Evolutionary conservation across 805 yeast genomes (phyloP), one percentile per base, ranked within the genome.

Genomic region (Yarrowia divulgata): DNA sequence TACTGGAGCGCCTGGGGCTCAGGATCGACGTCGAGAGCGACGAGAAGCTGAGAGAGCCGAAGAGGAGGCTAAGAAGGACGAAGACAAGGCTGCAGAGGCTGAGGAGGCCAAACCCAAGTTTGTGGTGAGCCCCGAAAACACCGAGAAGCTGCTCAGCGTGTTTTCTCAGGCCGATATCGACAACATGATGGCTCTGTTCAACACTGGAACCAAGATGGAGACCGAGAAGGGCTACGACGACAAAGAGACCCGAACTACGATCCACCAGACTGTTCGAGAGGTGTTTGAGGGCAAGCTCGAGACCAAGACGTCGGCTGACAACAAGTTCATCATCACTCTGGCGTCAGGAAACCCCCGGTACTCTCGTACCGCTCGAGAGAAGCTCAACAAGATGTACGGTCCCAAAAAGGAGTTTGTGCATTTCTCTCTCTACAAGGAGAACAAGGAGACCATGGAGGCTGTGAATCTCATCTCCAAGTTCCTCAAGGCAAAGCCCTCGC

Each of bases 361-460:
- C 82, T 72, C 75, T 77, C 69, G 80, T 77, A 66, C 79, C 80
- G 37, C 74, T 71, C 58, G 79, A 77, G 71, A 80, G 75, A 70
- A 69, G 67, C 69, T 70, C 34, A 74, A 73, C 58, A 73, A 73
- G 40, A 69, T 70, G 10, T 82, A 90, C 69, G 98, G 97, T 1
- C 87, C 89, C 37, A 81, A 83, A 69, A 88, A 88, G 73, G 84
- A 85, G 54, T 91, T 80, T 77, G 79, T 93, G 55, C 93, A 90
- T 74, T 89, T 93, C 75, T 87, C 90, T 13, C 81, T 95, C 35
- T 93, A 91, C 81, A 95, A 95, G 77, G 98, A 95, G 76, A 95
- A 95, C 80, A 90, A 93, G 77, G 99, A 95, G 73, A 93, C 99
- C 0, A 91, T 95, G 97, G 98, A 95, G 79, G 95, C 91, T 14